Conservation (phyloP, 352 stramenopile species). For the Phytophthora palmivora region DNA sequence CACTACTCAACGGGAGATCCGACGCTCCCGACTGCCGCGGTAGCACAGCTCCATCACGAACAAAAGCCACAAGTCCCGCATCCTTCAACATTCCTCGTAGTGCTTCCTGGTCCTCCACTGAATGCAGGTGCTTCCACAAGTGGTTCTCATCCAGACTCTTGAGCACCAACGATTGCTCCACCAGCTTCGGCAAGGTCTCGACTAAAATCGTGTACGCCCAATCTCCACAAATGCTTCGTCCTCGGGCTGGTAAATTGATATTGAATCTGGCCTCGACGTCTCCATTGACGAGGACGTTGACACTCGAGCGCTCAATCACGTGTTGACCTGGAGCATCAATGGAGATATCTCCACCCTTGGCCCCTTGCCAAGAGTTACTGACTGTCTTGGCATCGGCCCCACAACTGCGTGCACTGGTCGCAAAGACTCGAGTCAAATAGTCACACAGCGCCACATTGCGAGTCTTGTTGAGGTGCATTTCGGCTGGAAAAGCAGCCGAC, state of each 20-base stretch:
- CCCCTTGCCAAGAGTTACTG: slow-evolving; percentile 84
- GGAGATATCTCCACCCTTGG: slow-evolving; percentile 95
- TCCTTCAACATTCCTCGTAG: slow-evolving; percentile 86
- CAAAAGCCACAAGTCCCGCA: slow-evolving; percentile 91
- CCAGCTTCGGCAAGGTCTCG: slow-evolving; percentile 87
- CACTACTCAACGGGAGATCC: slow-evolving; percentile 52
- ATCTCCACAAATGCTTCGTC: slow-evolving; percentile 93
- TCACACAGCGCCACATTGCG: slow-evolving; percentile 90
- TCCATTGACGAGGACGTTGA: slow-evolving; percentile 81
- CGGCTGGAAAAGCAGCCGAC: slow-evolving; percentile 79
- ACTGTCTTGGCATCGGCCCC: slow-evolving; percentile 71
- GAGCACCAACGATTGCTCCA: slow-evolving; percentile 84
- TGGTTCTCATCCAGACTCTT: slow-evolving; percentile 67
- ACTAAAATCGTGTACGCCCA: slow-evolving; percentile 94
- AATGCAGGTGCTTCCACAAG: slow-evolving; percentile 90
- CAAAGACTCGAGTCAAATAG: slow-evolving; percentile 91
- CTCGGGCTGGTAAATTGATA: slow-evolving; percentile 94
- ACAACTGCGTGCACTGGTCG: slow-evolving; percentile 54
- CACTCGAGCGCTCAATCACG: slow-evolving; percentile 93
- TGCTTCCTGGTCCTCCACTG: slow-evolving; percentile 93
- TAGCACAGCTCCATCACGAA: slow-evolving; percentile 93
- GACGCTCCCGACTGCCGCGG: slow-evolving; percentile 83
- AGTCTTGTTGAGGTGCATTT: slow-evolving; percentile 79
- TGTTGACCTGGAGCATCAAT: slow-evolving; percentile 94
- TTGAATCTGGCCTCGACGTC: slow-evolving; percentile 94